These are phyloP conservation scores for Linnemannia elongata DNA, from an alignment of 192 early-diverging fungal species.

Conservation along the genomic window DNA sequence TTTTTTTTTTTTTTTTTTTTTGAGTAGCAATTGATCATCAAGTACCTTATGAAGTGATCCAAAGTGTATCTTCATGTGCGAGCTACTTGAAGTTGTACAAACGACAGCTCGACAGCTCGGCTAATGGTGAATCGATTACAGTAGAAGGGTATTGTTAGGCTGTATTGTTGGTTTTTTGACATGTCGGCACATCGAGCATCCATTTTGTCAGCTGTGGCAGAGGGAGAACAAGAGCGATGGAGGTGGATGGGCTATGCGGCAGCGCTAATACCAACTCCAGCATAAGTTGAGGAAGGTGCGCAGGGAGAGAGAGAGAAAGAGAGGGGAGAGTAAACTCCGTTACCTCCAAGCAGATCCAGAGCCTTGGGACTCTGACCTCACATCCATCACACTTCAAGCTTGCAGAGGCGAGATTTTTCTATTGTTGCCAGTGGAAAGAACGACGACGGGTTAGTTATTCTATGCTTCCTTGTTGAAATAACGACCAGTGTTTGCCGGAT, in stretches of 20 bases:
- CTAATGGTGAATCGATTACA: constrained; percentile 8
- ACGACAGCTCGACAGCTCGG: constrained; percentile 43
- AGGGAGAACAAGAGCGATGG: not conserved
- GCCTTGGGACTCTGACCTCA: constrained; percentile 41
- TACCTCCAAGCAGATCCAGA: constrained; percentile 62
- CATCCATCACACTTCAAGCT: constrained; percentile 53
- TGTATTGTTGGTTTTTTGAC: not conserved
- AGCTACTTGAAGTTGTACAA: constrained; percentile 42
- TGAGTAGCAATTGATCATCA: not conserved
- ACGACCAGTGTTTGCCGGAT: not conserved
- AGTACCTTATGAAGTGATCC: constrained; percentile 48
- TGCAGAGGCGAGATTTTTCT: constrained; percentile 47
- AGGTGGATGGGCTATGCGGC: not conserved
- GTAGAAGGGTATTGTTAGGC: not conserved
- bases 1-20: too few species aligned
- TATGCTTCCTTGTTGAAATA: not conserved
- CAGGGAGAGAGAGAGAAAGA: not conserved
- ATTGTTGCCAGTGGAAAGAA: not conserved
- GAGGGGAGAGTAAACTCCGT: not conserved
- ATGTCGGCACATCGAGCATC: not conserved
- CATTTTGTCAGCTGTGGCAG: not conserved
- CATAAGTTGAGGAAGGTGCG: not conserved
- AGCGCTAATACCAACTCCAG: not conserved
- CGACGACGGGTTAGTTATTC: not conserved
- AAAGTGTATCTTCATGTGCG: constrained; percentile 55